Evolutionary conservation across 331 rosid genomes (phyloP), one percentile per base, ranked within the genome.

Genomic region (Quercus tomentella): DNA sequence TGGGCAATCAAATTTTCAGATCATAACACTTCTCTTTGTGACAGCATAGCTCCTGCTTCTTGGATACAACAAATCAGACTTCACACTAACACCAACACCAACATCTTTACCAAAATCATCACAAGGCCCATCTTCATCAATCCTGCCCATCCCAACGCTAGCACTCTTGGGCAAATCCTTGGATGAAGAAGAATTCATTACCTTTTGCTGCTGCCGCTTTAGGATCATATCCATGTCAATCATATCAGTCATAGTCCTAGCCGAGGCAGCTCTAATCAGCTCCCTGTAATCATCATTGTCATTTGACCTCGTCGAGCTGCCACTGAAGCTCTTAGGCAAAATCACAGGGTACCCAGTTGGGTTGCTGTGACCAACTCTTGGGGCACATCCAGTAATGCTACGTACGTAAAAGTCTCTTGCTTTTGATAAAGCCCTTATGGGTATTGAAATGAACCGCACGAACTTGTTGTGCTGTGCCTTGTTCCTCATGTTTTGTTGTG

Each of bases 231-330:
- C 91, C 70, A 93, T 56, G 23, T 93, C 93, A 68, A 93, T 84
- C 63, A 85, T 71, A n/a, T 80, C 76, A 5, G 56, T 85, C 80
- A 85, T 23, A 66, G 87, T 88, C 65, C 93, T 84, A 1, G 90
- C 91, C 1, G 97, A 93, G 5, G 97, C 97, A 1, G 93, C 97
- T 79, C 97, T 84, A 17, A 93, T 23, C 14, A 93, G 93, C 75
- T 93, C 97, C 1, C 88, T 54, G 21, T 67, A 89, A 81, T 93
- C 97, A 6, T 92, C 91, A 31, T 25, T 26, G 0, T 80, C 84
- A 6, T 30, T 60, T 4, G 89, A 75, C 82, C 86, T 73, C 16
- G 92, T 31, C 1, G 94, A 78, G 55, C 77, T 82, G 0, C 74
- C 69, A 62, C 97, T 93, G 80, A 78, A 87, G 79, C 94, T 89